Conservation (phyloP, 2,329 filamentous ascomycete species). For the Hypoxylon sp. region DNA sequence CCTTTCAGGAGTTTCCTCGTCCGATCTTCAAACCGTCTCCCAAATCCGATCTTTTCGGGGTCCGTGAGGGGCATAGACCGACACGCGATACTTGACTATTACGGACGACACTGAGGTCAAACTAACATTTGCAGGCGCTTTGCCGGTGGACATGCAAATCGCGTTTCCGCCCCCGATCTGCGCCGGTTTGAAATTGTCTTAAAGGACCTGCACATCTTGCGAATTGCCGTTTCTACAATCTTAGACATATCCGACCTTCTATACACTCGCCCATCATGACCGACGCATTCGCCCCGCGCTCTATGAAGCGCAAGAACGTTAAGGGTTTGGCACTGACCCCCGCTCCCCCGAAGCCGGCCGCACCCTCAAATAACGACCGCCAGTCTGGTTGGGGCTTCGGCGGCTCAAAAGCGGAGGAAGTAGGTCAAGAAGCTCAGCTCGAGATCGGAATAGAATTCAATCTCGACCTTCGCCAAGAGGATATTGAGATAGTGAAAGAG, state of each 20-base stretch:
- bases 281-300: conserved; percentile 72
- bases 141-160: conserved; percentile 32
- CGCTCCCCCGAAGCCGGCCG: conserved; percentile 74
- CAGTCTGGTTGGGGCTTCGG: conserved; percentile 58
- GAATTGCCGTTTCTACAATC: conserved; percentile 12
- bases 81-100: conserved; percentile 19
- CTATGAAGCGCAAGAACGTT: conserved; percentile 99
- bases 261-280: conserved; percentile 59
- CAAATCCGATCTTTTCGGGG: conserved; percentile 23
- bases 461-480: conserved; percentile 88
- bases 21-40: conserved; percentile 24
- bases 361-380: conserved; percentile 73
- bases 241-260: conserved; percentile 9
- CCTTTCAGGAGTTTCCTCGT: conserved; percentile 20
- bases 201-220: conserved; percentile 14
- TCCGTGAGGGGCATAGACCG: conserved; percentile 39
- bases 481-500: conserved; percentile 92
- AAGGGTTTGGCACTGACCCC: conserved; percentile 92
- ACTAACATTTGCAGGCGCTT: conserved; percentile 11
- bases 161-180: conserved; percentile 14
- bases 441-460: conserved; percentile 99
- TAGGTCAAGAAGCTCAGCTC: conserved; percentile 68
- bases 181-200: conserved; percentile 18
- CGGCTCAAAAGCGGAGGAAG: conserved; percentile 58
- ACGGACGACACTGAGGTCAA: conserved; percentile 4